Conservation (phyloP, 1,284 basidiomycete species). For the Papiliotrema fonsecae region DNA sequence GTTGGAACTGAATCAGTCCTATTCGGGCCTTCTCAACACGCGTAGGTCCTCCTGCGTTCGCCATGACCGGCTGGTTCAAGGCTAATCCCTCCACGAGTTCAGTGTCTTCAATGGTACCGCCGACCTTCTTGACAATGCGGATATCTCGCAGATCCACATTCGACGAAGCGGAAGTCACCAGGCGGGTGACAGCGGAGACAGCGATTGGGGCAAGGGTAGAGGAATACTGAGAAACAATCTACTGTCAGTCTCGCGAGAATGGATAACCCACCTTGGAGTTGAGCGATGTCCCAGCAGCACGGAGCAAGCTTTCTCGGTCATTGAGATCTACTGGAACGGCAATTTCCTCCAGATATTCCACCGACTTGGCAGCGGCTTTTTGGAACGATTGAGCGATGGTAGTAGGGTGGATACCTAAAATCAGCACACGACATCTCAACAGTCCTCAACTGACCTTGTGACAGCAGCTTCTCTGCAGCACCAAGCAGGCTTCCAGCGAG, state of each 20-base stretch:
- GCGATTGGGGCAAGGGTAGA: constrained; percentile 96
- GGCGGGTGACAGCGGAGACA: constrained; percentile 87
- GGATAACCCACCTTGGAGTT: constrained; percentile 76
- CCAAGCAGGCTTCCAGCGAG: constrained; percentile 88
- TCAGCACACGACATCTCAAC: not conserved
- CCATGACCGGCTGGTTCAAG: constrained; percentile 90
- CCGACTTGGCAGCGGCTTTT: constrained; percentile 84
- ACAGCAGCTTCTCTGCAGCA: constrained; percentile 94
- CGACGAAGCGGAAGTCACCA: constrained; percentile 77
- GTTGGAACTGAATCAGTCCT: constrained; percentile 96
- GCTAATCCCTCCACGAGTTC: constrained; percentile 95
- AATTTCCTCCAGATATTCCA: constrained; percentile 90
- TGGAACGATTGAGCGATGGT: constrained; percentile 96
- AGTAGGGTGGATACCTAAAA: constrained; percentile 80
- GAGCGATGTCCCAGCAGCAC: constrained; percentile 90
- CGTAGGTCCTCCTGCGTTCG: constrained; percentile 84
- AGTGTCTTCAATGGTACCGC: constrained; percentile 98
- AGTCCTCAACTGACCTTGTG: constrained; percentile 61
- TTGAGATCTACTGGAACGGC: constrained; percentile 88
- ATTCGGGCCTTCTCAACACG: constrained; percentile 99
- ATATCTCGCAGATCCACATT: constrained; percentile 97
- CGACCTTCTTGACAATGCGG: constrained; percentile 96
- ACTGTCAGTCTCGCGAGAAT: not conserved
- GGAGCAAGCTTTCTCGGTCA: constrained; percentile 79
- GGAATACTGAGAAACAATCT: constrained; percentile 99